phyloP scores from a whole-genome alignment of 768 basidiomycete genomes.

The Macrocybe gigantea region DNA sequence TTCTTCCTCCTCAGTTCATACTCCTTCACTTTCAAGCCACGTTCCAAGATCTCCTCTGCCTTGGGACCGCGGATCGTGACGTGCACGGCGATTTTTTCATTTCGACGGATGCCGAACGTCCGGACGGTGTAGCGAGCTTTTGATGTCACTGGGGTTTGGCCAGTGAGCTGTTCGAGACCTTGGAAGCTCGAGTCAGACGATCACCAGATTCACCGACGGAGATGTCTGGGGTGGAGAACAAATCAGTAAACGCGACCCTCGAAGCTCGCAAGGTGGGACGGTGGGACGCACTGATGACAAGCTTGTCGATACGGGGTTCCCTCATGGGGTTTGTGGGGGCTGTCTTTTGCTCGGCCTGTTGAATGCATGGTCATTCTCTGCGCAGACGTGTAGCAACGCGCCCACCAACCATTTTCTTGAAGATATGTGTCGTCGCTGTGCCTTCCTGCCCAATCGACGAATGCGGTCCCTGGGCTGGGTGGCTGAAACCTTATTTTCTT shows the following conservation, averaged over 20 bases:
- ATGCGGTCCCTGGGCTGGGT: conserved; percentile 24
- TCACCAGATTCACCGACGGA: conserved; percentile 99
- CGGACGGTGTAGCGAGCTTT: conserved; percentile 99
- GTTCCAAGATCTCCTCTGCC: conserved; percentile 99
- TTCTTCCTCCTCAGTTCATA: conserved; percentile 96
- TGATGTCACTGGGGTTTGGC: conserved; percentile 98
- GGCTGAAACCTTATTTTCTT: conserved; percentile 36
- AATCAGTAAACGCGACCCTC: background rate
- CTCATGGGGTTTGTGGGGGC: conserved; percentile 90
- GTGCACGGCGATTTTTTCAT: conserved; percentile 99
- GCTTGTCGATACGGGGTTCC: conserved; percentile 96
- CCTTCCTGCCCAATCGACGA: conserved; percentile 23
- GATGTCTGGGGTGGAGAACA: conserved; percentile 58
- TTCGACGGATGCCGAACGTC: conserved; percentile 98
- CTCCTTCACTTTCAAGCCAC: conserved; percentile 99
- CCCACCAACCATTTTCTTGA: conserved; percentile 36
- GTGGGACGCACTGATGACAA: conserved; percentile 89
- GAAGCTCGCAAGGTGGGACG: conserved; percentile 25
- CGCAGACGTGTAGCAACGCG: conserved; percentile 3
- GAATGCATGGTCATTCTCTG: conserved; percentile 1
- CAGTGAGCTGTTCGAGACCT: conserved; percentile 99
- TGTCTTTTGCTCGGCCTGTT: conserved; percentile 83
- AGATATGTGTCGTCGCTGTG: conserved; percentile 29
- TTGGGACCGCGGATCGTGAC: conserved; percentile 99
- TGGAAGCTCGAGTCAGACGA: conserved; percentile 96